Conservation (phyloP, 495 filamentous ascomycete species). For the Tuber microsphaerosporum region DNA sequence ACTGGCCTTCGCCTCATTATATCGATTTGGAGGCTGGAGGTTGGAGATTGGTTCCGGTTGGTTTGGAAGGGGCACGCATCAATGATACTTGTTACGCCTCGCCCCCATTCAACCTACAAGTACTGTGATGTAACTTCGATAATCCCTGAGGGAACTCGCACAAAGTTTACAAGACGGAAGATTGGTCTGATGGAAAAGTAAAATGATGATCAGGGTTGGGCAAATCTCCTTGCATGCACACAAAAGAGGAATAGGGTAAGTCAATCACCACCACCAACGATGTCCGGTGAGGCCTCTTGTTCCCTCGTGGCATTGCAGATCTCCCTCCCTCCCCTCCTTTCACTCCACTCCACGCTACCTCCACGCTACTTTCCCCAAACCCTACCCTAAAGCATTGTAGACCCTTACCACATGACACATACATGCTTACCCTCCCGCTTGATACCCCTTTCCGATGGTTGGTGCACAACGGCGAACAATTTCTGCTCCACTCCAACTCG, state of each 20-base stretch:
- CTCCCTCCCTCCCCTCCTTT: neutral
- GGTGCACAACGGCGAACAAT: neutral
- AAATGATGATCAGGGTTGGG: neutral
- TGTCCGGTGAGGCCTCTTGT: neutral
- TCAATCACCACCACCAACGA: neutral
- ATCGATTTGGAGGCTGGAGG: neutral
- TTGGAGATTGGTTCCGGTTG: neutral
- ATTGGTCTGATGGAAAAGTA: neutral
- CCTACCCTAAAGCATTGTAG: neutral
- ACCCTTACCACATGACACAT: neutral
- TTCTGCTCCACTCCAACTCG: neutral
- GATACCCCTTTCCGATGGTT: neutral
- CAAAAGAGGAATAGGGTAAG: neutral
- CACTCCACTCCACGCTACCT: neutral
- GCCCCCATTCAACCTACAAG: neutral
- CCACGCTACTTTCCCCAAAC: neutral
- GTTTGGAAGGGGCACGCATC: neutral
- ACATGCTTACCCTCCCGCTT: neutral
- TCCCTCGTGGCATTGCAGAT: constrained; percentile 5
- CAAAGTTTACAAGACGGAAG: neutral
- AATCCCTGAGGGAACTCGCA: neutral
- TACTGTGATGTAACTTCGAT: neutral
- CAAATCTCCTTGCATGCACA: neutral
- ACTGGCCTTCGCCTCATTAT: neutral
- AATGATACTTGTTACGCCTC: neutral